phyloP scores from a whole-genome alignment of 2,329 filamentous ascomycete species.

The Shiraia bambusicola region DNA sequence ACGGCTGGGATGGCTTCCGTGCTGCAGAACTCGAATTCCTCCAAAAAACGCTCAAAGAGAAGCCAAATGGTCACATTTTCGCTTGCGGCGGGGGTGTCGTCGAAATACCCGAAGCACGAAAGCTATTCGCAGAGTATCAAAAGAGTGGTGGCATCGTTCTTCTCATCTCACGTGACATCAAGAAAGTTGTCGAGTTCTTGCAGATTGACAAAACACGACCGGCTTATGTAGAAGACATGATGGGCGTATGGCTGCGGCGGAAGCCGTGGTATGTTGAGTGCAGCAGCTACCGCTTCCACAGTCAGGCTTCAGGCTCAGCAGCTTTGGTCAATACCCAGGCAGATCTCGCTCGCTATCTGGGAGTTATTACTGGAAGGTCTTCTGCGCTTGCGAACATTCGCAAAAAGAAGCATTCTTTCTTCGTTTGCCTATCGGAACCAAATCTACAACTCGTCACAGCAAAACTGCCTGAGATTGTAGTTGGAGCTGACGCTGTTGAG shows the following conservation, averaged over 20 bases:
- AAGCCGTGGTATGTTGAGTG: constrained; percentile 90
- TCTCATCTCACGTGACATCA: constrained; percentile 82
- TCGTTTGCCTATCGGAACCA: constrained; percentile 85
- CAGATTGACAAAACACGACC: constrained; percentile 86
- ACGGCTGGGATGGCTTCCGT: constrained; percentile 87
- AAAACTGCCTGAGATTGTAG: constrained; percentile 69
- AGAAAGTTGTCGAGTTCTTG: constrained; percentile 85
- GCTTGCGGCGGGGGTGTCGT: constrained; percentile 94
- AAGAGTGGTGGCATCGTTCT: constrained; percentile 79
- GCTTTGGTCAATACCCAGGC: constrained; percentile 57
- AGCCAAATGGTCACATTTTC: constrained; percentile 75
- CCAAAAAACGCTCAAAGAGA: constrained; percentile 71
- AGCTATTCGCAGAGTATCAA: constrained; percentile 72
- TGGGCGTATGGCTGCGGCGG: constrained; percentile 83
- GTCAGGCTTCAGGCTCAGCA: constrained; percentile 61
- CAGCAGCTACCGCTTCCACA: constrained; percentile 93
- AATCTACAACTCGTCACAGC: constrained; percentile 65
- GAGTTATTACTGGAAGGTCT: constrained; percentile 64
- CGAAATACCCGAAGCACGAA: constrained; percentile 76
- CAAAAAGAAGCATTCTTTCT: constrained; percentile 77
- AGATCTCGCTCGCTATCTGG: constrained; percentile 74
- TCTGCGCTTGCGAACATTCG: constrained; percentile 59
- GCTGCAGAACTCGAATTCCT: constrained; percentile 75
- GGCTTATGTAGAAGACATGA: constrained; percentile 90
- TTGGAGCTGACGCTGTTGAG: constrained; percentile 91